Conservation (phyloP, 805 yeast genomes). For the Candida golubevii region DNA sequence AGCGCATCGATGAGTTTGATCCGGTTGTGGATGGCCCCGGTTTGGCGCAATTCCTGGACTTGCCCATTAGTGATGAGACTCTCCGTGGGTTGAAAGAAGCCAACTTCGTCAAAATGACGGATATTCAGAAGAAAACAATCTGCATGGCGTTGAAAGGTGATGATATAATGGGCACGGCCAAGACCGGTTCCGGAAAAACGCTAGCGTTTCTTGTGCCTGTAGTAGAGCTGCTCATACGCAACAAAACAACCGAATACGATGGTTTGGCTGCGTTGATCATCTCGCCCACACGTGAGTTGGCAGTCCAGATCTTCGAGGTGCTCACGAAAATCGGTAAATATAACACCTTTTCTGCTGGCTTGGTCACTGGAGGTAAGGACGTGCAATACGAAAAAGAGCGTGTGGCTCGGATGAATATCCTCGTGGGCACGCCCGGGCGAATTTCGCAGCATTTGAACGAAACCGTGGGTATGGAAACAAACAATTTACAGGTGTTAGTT, state of each 20-base stretch:
- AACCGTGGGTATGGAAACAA: slow-evolving; percentile 70
- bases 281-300: slow-evolving; percentile 91
- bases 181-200: slow-evolving; percentile 90
- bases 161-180: slow-evolving; percentile 84
- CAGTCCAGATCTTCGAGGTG: slow-evolving; percentile 88
- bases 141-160: slow-evolving; percentile 70
- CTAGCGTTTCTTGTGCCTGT: slow-evolving; percentile 81
- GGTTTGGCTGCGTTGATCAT: slow-evolving; percentile 86
- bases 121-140: slow-evolving; percentile 77
- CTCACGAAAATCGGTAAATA: slow-evolving; percentile 73
- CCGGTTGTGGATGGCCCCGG: slow-evolving; percentile 10
- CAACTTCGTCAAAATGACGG: slow-evolving; percentile 78
- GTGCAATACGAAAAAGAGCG: slow-evolving; percentile 77
- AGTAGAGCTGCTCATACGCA: slow-evolving; percentile 62
- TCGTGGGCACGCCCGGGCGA: slow-evolving; percentile 91
- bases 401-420: slow-evolving; percentile 69
- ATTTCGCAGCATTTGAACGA: slow-evolving; percentile 88
- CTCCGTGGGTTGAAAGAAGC: slow-evolving; percentile 70
- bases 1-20: slow-evolving; percentile 52
- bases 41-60: slow-evolving; percentile 39
- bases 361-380: slow-evolving; percentile 92
- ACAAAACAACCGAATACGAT: slow-evolving; percentile 75
- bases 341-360: slow-evolving; percentile 77
- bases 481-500: slow-evolving; percentile 72
- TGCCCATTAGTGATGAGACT: slow-evolving; percentile 69